Base-by-base conservation (phyloP, 1,284 basidiomycete species). In the Vanrija pseudolonga region DNA sequence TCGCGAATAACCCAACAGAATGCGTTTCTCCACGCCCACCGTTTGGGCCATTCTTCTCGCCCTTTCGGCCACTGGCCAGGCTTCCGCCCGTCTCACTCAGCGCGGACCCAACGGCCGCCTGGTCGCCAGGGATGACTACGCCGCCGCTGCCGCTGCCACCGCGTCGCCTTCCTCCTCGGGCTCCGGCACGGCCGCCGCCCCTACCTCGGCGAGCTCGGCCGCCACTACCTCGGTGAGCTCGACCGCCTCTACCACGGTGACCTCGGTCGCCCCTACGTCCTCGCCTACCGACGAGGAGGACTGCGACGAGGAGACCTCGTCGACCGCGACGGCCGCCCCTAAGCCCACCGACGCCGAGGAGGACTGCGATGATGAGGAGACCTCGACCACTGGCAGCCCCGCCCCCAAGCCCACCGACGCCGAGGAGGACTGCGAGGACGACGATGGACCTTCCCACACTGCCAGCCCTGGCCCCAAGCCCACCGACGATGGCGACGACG, bases 31-130 rank as follows among this genome's bases (percentile, higher is more conserved):
- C 26, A 11, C 44, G 18, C 19, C 47, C 23, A 51, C 58, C 22
- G 22, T 44, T 20, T 60, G 47, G 39, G 52, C 55, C 3, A 8
- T 60, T 18, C 58, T 60, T 37, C 51, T 56, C 20, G 54, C 55
- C 23, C 55, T 60, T 18, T 51, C 52, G 36, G 51, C 58, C n/a
- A 54, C 54, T 20, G 50, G 51, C 43, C 55, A 60, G 46, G 58
- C 50, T n/a, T 39, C 49, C 19, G 57, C 57, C 26, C 48, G 55
- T 32, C 32, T 32, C 5, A 12, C 12, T 45, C 23, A 37, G 32
- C 51, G 57, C 38, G 44, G 47, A n/a, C 38, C 39, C 11, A 50
- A 45, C 45, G 42, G 37, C 50, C 48, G 58, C 38, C 38, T 43
- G 11, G 12, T 50, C 20, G 40, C 38, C 36, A 45, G 41, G 38